Evolutionary conservation across 2,329 filamentous ascomycete species (phyloP).

Genomic region (Lojkania enalia): DNA sequence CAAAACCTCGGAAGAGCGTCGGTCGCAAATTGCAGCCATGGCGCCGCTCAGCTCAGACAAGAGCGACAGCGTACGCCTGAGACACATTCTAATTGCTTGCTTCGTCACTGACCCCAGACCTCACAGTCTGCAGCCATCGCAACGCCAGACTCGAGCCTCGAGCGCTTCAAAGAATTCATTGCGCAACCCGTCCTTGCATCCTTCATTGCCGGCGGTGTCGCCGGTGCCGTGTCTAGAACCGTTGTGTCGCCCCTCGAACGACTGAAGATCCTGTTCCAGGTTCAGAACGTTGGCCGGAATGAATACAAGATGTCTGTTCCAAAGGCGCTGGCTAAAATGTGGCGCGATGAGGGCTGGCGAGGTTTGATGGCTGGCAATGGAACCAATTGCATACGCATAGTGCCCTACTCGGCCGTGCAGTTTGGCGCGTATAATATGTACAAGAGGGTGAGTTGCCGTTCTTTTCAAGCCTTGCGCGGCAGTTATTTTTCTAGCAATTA

Average conservation of each 20-base stretch:
- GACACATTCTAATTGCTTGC: background rate
- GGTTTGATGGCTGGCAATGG: slow-evolving; percentile 98
- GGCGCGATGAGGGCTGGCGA: slow-evolving; percentile 93
- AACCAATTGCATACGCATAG: slow-evolving; percentile 96
- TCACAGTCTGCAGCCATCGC: slow-evolving; percentile 16
- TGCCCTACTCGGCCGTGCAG: slow-evolving; percentile 96
- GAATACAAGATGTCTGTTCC: slow-evolving; percentile 93
- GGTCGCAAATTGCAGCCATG: slow-evolving; percentile 22
- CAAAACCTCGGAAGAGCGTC: slow-evolving; percentile 22
- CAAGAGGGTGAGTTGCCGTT: slow-evolving; percentile 71
- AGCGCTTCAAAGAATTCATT: slow-evolving; percentile 48
- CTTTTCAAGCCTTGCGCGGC: background rate
- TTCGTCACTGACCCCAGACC: slow-evolving; percentile 20
- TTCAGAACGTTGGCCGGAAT: slow-evolving; percentile 85
- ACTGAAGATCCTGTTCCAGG: slow-evolving; percentile 95
- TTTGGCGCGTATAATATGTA: slow-evolving; percentile 99
- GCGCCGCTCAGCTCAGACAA: slow-evolving; percentile 22
- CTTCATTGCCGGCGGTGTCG: slow-evolving; percentile 91
- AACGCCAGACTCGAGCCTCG: slow-evolving; percentile 23
- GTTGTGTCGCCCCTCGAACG: slow-evolving; percentile 95
- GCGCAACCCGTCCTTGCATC: slow-evolving; percentile 86
- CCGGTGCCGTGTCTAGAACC: slow-evolving; percentile 94
- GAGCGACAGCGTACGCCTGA: slow-evolving; percentile 22
- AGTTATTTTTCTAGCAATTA: background rate
- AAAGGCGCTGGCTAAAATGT: slow-evolving; percentile 92